phyloP scores from a whole-genome alignment of 805 yeast genomes.

The Suhomyces prunicola region DNA sequence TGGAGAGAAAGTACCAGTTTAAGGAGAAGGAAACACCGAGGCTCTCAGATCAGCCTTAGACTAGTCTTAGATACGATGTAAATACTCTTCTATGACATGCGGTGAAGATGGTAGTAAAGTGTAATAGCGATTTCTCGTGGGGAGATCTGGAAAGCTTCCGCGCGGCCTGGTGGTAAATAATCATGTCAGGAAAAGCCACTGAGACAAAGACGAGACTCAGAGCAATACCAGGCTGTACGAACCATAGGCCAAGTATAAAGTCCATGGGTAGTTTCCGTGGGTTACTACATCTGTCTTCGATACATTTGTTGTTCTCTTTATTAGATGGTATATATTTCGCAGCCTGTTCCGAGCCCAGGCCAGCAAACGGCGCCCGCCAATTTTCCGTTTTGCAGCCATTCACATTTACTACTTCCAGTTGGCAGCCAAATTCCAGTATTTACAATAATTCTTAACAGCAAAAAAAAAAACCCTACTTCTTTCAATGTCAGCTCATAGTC shows the following conservation, averaged over 20 bases:
- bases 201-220: too few relatives aligned
- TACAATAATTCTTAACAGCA: neutral
- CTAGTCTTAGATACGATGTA: neutral
- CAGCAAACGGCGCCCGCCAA: neutral
- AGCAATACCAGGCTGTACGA: too few relatives aligned
- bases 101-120: neutral
- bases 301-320: too few relatives aligned
- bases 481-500: neutral
- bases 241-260: too few relatives aligned
- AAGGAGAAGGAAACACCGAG: neutral
- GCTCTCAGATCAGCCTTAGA: neutral
- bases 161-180: neutral
- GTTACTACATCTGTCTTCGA: too few relatives aligned
- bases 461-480: too few relatives aligned
- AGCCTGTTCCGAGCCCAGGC: neutral
- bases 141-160: neutral
- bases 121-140: neutral
- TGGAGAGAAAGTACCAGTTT: neutral
- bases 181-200: too few relatives aligned
- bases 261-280: too few relatives aligned
- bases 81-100: neutral
- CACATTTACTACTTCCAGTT: neutral
- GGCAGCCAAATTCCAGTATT: neutral
- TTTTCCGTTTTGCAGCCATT: neutral
- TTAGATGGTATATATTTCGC: neutral